Evolutionary conservation across 257 asterid species (phyloP).

Genomic region (Solanum dulcamara): DNA sequence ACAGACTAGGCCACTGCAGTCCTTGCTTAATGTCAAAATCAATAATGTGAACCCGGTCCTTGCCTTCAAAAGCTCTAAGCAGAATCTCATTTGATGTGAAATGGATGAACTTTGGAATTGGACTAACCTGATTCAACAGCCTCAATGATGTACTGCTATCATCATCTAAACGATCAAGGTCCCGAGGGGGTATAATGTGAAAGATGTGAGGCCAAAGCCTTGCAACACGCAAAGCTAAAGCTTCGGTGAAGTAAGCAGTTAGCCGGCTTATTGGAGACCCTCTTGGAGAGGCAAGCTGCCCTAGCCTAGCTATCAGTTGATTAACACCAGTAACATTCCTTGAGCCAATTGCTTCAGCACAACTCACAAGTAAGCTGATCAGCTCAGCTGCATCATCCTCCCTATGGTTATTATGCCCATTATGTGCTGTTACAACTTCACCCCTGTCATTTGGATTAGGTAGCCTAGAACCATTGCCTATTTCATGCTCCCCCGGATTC

Average conservation of each 20-base stretch:
- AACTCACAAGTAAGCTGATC: constrained; percentile 57
- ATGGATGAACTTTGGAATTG: constrained; percentile 70
- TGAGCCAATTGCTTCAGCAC: constrained; percentile 58
- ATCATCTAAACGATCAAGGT: constrained; percentile 57
- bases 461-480: constrained; percentile 51
- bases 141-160: constrained; percentile 38
- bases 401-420: constrained; percentile 19
- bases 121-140: constrained; percentile 65
- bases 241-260: constrained; percentile 83
- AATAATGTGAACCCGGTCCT: constrained; percentile 72
- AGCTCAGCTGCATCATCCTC: constrained; percentile 69
- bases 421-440: constrained; percentile 22
- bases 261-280: constrained; percentile 73
- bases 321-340: constrained; percentile 44
- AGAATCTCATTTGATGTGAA: constrained; percentile 87
- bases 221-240: constrained; percentile 53
- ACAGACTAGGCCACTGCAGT: constrained; percentile 84
- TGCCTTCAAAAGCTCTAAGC: constrained; percentile 68
- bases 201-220: constrained; percentile 78
- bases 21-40: constrained; percentile 94
- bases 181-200: constrained; percentile 53
- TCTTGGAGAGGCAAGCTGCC: constrained; percentile 85
- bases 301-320: constrained; percentile 66
- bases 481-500: constrained; percentile 20
- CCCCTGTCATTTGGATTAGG: constrained; percentile 20